Base-by-base conservation (phyloP, 139 green algal species). In the Chlamydomonas sphaeroides region DNA sequence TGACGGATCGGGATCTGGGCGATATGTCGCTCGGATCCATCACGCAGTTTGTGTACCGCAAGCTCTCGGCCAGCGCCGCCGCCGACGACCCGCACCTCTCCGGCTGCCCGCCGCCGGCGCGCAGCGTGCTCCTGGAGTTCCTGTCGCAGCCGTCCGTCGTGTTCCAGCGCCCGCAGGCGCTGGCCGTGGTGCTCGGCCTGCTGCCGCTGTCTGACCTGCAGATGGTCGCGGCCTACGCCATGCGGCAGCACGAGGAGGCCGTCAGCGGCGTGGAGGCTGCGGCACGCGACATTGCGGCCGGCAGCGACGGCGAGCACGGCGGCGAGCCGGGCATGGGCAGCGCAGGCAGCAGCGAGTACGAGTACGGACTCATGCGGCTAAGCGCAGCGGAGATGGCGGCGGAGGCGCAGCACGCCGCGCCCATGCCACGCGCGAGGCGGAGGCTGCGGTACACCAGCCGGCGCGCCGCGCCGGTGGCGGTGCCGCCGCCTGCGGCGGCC, bases 41-140 rank as follows among this genome's bases (percentile, higher is more conserved):
- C 66, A 88, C 87, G 23, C 85, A 93, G 65, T 93, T 91, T 78
- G 86, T 91, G 30, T 79, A 85, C 71, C 79, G 90, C n/a, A 89
- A 88, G 86, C 85, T 93, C 20, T 48, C 48, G 6, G 65, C 38
- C 17, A 65, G 77, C 48, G 63, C 77, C 0, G 49, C 77, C 18
- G 77, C 77, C 1, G 75, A 82, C 25, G 75, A 80, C 39, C 21
- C 49, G 6, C 61, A 65, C 20, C 75, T 82, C 4, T 18, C 75
- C 0, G 63, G 62, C 42, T 82, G 75, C 61, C 75, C 85, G 26
- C 74, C 85, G 3, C 68, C 72, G 15, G 63, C 83, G 18, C 75
- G 80, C 45, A 35, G 39, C 18, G 78, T 84, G 56, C 82, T 91
- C 38, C 53, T 87, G 42, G 79, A 91, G 79, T 91, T 93, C 74